Percentiles rank a stretch among this genome's conserved stretches.
Conservation (phyloP, 2,329 filamentous ascomycete species). For the Neurospora crassa region DNA sequence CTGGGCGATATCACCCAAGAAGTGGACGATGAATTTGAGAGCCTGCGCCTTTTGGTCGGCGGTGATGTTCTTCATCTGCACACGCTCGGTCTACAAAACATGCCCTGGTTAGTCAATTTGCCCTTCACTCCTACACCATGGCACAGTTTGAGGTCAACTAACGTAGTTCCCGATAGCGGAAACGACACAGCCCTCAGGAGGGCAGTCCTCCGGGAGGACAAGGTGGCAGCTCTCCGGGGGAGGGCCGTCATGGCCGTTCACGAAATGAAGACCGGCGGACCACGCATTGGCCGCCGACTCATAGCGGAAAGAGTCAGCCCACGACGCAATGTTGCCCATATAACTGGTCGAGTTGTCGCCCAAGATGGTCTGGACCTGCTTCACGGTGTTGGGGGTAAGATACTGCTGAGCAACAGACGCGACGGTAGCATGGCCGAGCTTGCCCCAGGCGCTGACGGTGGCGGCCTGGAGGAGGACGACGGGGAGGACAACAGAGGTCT, state of each 20-base stretch:
- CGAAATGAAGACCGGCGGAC: constrained; percentile 39
- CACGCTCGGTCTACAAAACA: constrained; percentile 15
- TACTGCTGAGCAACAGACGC: constrained; percentile 43
- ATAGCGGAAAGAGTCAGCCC: constrained; percentile 39
- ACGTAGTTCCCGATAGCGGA: constrained; percentile 31
- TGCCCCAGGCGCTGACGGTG: constrained; percentile 27
- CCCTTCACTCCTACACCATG: neutral
- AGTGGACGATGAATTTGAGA: constrained; percentile 28
- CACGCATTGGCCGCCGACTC: constrained; percentile 33
- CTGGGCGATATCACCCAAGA: constrained; percentile 47
- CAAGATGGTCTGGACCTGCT: constrained; percentile 34
- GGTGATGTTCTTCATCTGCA: constrained; percentile 17
- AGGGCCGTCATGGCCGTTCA: constrained; percentile 44
- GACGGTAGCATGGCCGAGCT: constrained; percentile 42
- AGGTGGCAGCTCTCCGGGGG: constrained; percentile 34
- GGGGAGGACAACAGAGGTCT: neutral
- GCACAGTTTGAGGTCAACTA: neutral
- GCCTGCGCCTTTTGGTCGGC: constrained; percentile 11
- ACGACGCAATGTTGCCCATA: constrained; percentile 38
- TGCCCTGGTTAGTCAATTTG: neutral
- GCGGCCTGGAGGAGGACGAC: neutral
- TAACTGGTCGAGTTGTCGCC: constrained; percentile 34
- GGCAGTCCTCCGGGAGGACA: constrained; percentile 34
- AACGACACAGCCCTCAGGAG: constrained; percentile 33
- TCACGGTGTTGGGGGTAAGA: constrained; percentile 30